phyloP scores from a whole-genome alignment of 371 early-diverging fungal genomes.

The Actinomortierella ambigua region DNA sequence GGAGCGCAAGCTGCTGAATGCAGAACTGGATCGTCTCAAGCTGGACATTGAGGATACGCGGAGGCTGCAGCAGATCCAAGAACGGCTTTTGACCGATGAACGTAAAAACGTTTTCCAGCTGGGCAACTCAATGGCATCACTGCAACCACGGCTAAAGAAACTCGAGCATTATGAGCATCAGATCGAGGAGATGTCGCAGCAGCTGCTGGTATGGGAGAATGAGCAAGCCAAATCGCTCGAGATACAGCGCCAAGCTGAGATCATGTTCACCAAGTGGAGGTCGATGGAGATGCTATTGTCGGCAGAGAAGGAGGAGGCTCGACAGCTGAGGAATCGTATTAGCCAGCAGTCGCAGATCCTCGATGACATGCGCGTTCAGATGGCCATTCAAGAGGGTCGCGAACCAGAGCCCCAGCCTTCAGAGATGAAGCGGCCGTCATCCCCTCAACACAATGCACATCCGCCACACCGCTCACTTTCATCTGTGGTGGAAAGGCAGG shows the following conservation, averaged over 20 bases:
- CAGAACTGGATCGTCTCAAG: slow-evolving; percentile 51
- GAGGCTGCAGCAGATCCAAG: slow-evolving; percentile 33
- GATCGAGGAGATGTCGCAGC: slow-evolving; percentile 61
- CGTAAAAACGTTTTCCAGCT: slow-evolving; percentile 56
- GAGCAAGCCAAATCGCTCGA: slow-evolving; percentile 39
- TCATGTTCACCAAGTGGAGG: slow-evolving; percentile 32
- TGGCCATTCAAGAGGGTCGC: slow-evolving; percentile 20
- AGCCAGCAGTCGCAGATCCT: slow-evolving; percentile 43
- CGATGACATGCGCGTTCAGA: slow-evolving; percentile 46
- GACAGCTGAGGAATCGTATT: slow-evolving; percentile 21
- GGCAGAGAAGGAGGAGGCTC: slow-evolving; percentile 35
- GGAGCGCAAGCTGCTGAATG: slow-evolving; percentile 60
- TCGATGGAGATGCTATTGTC: slow-evolving; percentile 35
- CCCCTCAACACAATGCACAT: neutral
- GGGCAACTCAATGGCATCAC: slow-evolving; percentile 54
- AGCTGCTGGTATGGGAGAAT: slow-evolving; percentile 59
- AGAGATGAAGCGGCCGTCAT: neutral
- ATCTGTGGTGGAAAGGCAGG: neutral
- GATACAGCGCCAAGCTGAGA: slow-evolving; percentile 36
- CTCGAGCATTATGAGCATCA: slow-evolving; percentile 60
- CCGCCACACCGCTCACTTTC: neutral
- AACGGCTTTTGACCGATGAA: slow-evolving; percentile 35
- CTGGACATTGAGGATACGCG: slow-evolving; percentile 55
- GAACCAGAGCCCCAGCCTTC: slow-evolving; percentile 2
- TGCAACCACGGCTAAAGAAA: slow-evolving; percentile 54